These are phyloP conservation scores for Atkinsonella hypoxylon DNA, from an alignment of 2,329 filamentous ascomycete species.

Conservation along the genomic window DNA sequence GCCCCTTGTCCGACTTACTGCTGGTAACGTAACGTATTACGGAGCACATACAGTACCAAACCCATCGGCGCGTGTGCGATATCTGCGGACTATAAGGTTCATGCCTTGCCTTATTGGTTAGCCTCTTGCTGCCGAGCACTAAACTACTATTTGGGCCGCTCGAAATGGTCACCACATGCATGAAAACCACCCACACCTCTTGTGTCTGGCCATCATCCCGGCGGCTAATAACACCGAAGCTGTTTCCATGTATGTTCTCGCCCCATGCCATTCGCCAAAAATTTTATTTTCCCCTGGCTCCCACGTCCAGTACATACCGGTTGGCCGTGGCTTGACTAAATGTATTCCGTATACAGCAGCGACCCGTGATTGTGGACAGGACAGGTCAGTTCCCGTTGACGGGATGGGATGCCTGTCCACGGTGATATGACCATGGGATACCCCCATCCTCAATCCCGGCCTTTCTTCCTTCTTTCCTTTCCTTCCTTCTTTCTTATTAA, in stretches of 20 bases:
- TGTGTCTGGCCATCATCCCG: neutral
- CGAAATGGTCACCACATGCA: neutral
- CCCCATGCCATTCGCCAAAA: neutral
- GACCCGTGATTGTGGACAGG: neutral
- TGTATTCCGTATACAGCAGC: too few species aligned
- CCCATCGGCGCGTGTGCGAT: neutral
- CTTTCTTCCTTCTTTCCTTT: neutral
- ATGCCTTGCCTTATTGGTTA: neutral
- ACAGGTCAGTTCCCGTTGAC: neutral
- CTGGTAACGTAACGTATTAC: neutral
- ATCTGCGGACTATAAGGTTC: neutral
- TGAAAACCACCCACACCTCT: neutral
- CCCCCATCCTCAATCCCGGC: neutral
- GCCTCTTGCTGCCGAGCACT: neutral
- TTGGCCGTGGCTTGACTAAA: too few species aligned
- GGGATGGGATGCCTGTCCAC: neutral
- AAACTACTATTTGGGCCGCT: neutral
- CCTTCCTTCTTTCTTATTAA: neutral
- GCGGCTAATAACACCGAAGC: neutral
- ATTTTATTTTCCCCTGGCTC: neutral
- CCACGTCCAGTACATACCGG: neutral
- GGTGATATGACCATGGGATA: neutral
- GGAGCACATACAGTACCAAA: neutral
- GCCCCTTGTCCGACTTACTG: neutral
- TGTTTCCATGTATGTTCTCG: neutral